Percentiles rank a stretch among this genome's conserved stretches.
Evolutionary conservation across 1,284 basidiomycete species (phyloP).

Genomic region (Trametes versicolor): DNA sequence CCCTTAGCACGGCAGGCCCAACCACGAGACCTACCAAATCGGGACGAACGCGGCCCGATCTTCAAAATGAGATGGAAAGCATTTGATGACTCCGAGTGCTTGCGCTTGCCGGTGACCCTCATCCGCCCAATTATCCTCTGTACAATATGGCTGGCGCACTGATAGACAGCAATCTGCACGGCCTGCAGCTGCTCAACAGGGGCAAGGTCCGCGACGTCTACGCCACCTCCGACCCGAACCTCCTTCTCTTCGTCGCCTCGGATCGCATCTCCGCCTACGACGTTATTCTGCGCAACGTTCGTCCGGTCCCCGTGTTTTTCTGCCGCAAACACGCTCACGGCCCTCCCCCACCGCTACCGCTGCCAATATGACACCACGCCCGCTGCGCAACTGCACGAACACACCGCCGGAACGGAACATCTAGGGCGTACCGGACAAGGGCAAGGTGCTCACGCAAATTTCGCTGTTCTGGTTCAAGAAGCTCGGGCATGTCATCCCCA

Average conservation of each 20-base stretch:
- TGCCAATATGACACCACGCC: background rate
- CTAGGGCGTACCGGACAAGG: slow-evolving; percentile 95
- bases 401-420: background rate
- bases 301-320: slow-evolving; percentile 42
- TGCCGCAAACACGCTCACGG: slow-evolving; percentile 15
- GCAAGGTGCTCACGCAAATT: slow-evolving; percentile 88
- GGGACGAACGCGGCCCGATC: slow-evolving; percentile 8
- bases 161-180: slow-evolving; percentile 63
- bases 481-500: slow-evolving; percentile 81
- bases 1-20: background rate
- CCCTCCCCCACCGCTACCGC: background rate
- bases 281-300: slow-evolving; percentile 91
- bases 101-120: background rate
- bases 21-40: slow-evolving; percentile 24
- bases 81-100: background rate
- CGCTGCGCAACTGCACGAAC: background rate
- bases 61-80: slow-evolving; percentile 17
- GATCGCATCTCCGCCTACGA: slow-evolving; percentile 98
- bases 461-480: slow-evolving; percentile 97
- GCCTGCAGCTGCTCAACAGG: slow-evolving; percentile 74
- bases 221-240: slow-evolving; percentile 69
- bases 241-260: slow-evolving; percentile 93
- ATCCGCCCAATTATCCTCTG: background rate
- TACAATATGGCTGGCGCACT: slow-evolving; percentile 46
- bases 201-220: slow-evolving; percentile 98